Percentiles rank a stretch among this genome's conserved stretches.
These are phyloP conservation scores for Mercurialis annua DNA, from an alignment of 345 rosid genomes.

Conservation along the genomic window DNA sequence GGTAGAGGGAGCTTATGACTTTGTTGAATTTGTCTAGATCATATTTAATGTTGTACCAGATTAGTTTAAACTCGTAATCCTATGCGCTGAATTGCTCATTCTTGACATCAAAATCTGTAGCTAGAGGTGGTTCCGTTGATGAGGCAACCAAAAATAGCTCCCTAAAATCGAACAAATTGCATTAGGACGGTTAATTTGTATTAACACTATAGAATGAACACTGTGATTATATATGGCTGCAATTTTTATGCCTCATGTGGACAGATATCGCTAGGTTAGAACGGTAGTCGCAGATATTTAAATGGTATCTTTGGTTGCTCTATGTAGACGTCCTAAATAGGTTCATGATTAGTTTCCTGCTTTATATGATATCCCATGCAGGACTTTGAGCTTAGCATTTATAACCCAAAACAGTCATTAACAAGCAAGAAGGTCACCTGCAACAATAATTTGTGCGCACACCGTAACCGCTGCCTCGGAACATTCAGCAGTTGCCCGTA, in stretches of 20 bases:
- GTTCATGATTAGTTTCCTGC: conserved; percentile 15
- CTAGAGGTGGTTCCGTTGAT: background rate
- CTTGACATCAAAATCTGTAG: background rate
- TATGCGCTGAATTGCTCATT: background rate
- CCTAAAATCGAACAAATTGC: background rate
- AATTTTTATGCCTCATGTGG: background rate
- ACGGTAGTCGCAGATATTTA: background rate
- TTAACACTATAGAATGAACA: background rate
- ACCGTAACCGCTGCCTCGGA: conserved; percentile 55
- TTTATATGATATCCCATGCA: conserved; percentile 21
- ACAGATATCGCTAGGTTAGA: background rate
- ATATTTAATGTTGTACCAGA: too few relatives aligned
- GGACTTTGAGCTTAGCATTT: conserved; percentile 73
- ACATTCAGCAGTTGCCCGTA: conserved; percentile 78
- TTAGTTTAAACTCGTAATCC: too few relatives aligned
- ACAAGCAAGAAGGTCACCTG: conserved; percentile 78
- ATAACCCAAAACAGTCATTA: conserved; percentile 59
- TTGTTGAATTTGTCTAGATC: too few relatives aligned
- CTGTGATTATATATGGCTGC: background rate
- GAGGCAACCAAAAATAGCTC: background rate
- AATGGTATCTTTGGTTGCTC: background rate
- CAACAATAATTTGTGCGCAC: conserved; percentile 58
- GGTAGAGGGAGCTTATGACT: too few relatives aligned
- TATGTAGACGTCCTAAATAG: background rate
- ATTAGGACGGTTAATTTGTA: background rate